A percentile compares a stretch with the other conserved stretches of the same genome.
Conservation (phyloP, 331 rosid genomes). For the Ulmus americana region DNA sequence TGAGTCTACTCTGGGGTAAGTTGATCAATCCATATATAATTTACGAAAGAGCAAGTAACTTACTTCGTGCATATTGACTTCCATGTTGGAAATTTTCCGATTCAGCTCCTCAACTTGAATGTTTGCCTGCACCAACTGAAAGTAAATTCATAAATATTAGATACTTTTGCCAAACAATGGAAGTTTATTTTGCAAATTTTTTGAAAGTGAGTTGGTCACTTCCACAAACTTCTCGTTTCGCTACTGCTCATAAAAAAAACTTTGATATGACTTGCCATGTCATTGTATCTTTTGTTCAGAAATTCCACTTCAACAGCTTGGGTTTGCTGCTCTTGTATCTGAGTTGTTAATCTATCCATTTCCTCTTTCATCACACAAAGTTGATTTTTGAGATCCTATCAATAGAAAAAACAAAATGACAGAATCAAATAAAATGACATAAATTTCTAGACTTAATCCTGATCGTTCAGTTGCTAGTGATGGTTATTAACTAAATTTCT, state of each 20-base stretch:
- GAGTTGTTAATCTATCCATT: constrained; percentile 42
- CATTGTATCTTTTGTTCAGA: constrained; percentile 34
- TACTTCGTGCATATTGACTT: constrained; percentile 51
- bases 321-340: constrained; percentile 48
- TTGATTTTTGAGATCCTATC: constrained; percentile 44
- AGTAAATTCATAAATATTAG: constrained; percentile 8
- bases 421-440: constrained; percentile 15
- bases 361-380: constrained; percentile 40
- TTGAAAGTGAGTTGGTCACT: no score
- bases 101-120: constrained; percentile 50
- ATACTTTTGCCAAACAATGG: neutral
- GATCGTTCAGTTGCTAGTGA: neutral
- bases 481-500: neutral
- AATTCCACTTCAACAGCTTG: constrained; percentile 37
- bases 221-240: no score
- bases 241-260: constrained; percentile 11
- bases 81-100: constrained; percentile 44
- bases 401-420: constrained; percentile 14
- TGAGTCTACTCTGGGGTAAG: neutral
- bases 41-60: constrained; percentile 18
- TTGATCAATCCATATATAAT: neutral
- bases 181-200: no score
- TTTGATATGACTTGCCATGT: constrained; percentile 36
- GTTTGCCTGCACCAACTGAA: constrained; percentile 45
- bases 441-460: neutral